These are phyloP conservation scores for Trichoderma sp. DNA, from an alignment of 2,329 filamentous ascomycete species.

Conservation along the genomic window DNA sequence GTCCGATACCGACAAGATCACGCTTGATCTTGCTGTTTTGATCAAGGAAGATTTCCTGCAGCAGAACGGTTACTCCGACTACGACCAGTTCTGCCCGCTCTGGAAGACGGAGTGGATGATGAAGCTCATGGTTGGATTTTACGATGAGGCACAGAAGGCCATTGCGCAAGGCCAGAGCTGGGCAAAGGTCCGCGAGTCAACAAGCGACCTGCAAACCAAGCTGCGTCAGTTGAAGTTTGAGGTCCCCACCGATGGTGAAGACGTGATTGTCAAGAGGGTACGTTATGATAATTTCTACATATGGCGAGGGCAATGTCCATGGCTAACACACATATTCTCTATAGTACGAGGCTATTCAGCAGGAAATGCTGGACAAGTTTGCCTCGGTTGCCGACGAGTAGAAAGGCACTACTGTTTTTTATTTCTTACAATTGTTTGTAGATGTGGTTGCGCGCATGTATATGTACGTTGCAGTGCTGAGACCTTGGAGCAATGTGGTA, in stretches of 20 bases:
- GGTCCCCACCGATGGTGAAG: conserved; percentile 80
- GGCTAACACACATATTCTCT: conserved; percentile 43
- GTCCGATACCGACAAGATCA: conserved; percentile 97
- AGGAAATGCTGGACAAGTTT: conserved; percentile 96
- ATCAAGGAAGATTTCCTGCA: conserved; percentile 99
- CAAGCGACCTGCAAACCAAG: conserved; percentile 78
- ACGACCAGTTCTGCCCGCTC: conserved; percentile 97
- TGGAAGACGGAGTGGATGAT: conserved; percentile 99
- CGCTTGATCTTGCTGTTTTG: conserved; percentile 83
- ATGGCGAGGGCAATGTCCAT: not conserved
- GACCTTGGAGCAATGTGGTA: conserved; percentile 30
- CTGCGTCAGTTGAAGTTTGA: conserved; percentile 97
- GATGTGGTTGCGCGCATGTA: conserved; percentile 18
- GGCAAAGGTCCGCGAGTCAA: conserved; percentile 89
- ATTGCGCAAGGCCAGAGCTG: conserved; percentile 87
- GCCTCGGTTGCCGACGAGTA: conserved; percentile 95
- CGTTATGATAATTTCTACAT: conserved; percentile 28
- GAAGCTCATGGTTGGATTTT: conserved; percentile 98
- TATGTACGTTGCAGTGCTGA: conserved; percentile 22
- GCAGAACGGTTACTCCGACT: conserved; percentile 98
- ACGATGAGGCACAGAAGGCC: conserved; percentile 96
- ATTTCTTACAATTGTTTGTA: conserved; percentile 12
- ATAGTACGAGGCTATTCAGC: conserved; percentile 87
- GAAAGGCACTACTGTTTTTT: conserved; percentile 24
- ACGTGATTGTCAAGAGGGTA: conserved; percentile 80